These are phyloP conservation scores for Panus rudis DNA, from an alignment of 768 basidiomycete species.

Conservation along the genomic window DNA sequence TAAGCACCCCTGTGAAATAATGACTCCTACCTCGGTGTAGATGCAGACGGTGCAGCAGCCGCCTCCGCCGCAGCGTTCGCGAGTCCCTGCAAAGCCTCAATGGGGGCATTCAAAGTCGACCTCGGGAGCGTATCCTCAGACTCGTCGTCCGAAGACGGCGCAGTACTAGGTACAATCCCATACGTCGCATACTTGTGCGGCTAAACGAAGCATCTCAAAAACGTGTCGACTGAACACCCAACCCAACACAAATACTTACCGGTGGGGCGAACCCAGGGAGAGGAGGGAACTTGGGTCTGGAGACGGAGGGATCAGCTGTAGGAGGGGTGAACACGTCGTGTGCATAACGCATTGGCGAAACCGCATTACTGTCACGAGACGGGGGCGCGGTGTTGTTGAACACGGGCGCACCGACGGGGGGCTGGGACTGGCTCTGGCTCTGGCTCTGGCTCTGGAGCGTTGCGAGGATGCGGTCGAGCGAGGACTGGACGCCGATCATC, in stretches of 20 bases:
- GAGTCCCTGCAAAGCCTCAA: slow-evolving; percentile 88
- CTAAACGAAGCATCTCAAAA: slow-evolving; percentile 30
- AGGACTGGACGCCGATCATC: slow-evolving; percentile 92
- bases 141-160: slow-evolving; percentile 85
- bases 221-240: slow-evolving; percentile 6
- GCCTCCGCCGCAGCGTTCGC: slow-evolving; percentile 96
- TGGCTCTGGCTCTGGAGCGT: too few relatives aligned
- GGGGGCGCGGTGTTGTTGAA: slow-evolving; percentile 1
- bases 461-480: slow-evolving; percentile 73
- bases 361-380: not conserved
- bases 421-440: too few relatives aligned
- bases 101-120: slow-evolving; percentile 81
- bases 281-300: slow-evolving; percentile 59
- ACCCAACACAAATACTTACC: slow-evolving; percentile 40
- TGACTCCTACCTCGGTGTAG: slow-evolving; percentile 46
- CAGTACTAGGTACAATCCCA: slow-evolving; percentile 78
- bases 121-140: slow-evolving; percentile 85
- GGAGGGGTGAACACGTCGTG: slow-evolving; percentile 20
- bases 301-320: slow-evolving; percentile 24
- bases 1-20: not conserved
- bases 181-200: slow-evolving; percentile 89
- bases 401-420: slow-evolving; percentile 13
- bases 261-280: slow-evolving; percentile 90
- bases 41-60: slow-evolving; percentile 67
- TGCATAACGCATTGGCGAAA: too few relatives aligned